Base-by-base conservation (phyloP, 2,329 filamentous ascomycete genomes). In the Diaporthe vexans region DNA sequence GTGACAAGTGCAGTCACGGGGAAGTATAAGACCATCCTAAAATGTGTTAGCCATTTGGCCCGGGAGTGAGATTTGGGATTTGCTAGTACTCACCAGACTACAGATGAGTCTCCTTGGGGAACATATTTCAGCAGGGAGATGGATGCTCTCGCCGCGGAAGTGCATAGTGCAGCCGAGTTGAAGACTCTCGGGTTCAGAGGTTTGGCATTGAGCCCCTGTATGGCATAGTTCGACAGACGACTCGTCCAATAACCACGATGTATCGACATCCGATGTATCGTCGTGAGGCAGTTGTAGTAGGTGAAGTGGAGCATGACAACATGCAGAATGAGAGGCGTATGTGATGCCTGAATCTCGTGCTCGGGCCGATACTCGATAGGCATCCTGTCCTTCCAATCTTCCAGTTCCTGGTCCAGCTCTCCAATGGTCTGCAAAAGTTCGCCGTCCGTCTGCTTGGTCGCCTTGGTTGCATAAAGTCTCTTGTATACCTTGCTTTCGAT, bases 221-320 rank as follows among this genome's bases (percentile, higher is more conserved):
- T 97, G 21, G 97, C 97, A 80, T 95, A 98, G 80, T 98, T 96
- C 51, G 95, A 97, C 54, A 99, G 85, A 51, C 97, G 91, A 80
- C 94, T 98, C 1, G 96, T 98, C 97, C 97, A 99, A 84, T 98
- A 98, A 19, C 97, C 97, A 81, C 98, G 95, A 79, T 98, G 97
- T 40, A 98, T 94, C 56, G 95, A 97, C 97, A 98, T 99, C 69
- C 97, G 94, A 82, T 99, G 97, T 77, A 99, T 98, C 0, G 97
- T 99, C 0, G 96, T 98, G 69, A 99, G 85, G 79, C 95, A 98
- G 82, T 99, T 99, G 86, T 98, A 98, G 84, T 99, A 99, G 1
- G 95, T 93, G 80, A 99, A 97, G 82, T 99, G 97, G 74, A 99
- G 86, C 82, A 98, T 94, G 75, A 98, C 95, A 70, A 99, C 91